phyloP scores from a whole-genome alignment of 116 monocot species.

The Iris pallida region DNA sequence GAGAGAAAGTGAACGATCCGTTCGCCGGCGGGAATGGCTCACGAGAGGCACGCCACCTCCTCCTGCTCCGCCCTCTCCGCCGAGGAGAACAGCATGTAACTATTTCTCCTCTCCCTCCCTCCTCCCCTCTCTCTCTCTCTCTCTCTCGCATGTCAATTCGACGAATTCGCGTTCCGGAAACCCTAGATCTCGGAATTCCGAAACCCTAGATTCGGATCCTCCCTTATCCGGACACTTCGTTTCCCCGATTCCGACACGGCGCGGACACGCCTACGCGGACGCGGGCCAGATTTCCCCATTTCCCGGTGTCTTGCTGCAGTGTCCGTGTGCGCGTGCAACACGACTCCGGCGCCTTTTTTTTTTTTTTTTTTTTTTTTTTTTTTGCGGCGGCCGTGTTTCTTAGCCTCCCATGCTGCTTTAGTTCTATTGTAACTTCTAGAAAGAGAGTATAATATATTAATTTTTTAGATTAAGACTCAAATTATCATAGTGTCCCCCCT shows the following conservation, averaged over 20 bases:
- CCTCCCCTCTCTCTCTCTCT: neutral
- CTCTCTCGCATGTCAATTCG: neutral
- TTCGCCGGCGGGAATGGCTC: neutral
- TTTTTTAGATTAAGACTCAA: too few species aligned
- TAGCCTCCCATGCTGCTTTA: too few species aligned
- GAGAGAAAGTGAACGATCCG: too few species aligned
- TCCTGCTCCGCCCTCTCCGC: conserved; percentile 24
- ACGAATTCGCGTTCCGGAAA: neutral
- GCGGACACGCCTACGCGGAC: too few species aligned
- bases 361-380: too few species aligned
- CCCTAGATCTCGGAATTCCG: neutral
- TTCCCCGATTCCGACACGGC: too few species aligned
- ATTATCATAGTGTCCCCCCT: too few species aligned
- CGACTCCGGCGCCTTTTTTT: too few species aligned
- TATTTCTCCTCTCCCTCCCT: neutral
- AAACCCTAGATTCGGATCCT: neutral
- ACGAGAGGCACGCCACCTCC: conserved; percentile 1
- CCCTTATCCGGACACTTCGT: neutral
- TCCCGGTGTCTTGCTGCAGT: neutral
- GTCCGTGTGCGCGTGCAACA: too few species aligned
- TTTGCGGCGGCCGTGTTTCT: too few species aligned
- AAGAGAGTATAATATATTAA: too few species aligned
- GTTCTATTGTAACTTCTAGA: too few species aligned
- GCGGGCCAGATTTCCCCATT: neutral
- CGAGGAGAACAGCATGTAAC: conserved; percentile 57